Percentiles rank a stretch among this genome's conserved stretches.
Conservation (phyloP, 345 rosid genomes). For the Raphanus sativus region DNA sequence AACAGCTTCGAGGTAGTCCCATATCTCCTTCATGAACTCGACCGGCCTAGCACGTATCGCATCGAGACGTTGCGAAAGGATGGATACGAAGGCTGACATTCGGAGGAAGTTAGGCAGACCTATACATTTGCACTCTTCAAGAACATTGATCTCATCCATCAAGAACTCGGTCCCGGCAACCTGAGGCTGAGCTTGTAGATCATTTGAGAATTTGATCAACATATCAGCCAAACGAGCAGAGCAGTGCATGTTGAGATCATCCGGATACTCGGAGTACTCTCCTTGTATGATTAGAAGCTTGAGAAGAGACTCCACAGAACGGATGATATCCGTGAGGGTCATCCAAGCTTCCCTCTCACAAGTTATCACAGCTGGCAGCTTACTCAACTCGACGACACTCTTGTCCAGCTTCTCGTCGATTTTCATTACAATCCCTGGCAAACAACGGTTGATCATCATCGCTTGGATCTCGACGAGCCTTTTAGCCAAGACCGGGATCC, state of each 20-base stretch:
- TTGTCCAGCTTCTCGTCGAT: background rate
- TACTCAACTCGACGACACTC: slow-evolving; percentile 37
- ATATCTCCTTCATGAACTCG: slow-evolving; percentile 10
- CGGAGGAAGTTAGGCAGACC: background rate
- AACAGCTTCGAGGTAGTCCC: slow-evolving; percentile 25
- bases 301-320: slow-evolving; percentile 41
- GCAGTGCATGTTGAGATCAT: slow-evolving; percentile 24
- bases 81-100: background rate
- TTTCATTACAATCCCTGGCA: background rate
- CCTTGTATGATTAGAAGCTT: slow-evolving; percentile 41
- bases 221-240: slow-evolving; percentile 26
- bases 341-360: slow-evolving; percentile 37
- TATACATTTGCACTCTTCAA: slow-evolving; percentile 19
- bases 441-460: background rate
- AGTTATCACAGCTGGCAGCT: slow-evolving; percentile 31
- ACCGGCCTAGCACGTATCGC: background rate
- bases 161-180: background rate
- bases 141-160: slow-evolving; percentile 19
- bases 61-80: background rate
- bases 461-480: slow-evolving; percentile 21
- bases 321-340: slow-evolving; percentile 43
- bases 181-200: background rate
- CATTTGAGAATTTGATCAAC: slow-evolving; percentile 2
- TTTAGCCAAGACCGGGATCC: slow-evolving; percentile 42
- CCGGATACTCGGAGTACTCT: slow-evolving; percentile 43